Base-by-base conservation (phyloP, 2,329 filamentous ascomycete genomes). In the Fusarium temperatum region DNA sequence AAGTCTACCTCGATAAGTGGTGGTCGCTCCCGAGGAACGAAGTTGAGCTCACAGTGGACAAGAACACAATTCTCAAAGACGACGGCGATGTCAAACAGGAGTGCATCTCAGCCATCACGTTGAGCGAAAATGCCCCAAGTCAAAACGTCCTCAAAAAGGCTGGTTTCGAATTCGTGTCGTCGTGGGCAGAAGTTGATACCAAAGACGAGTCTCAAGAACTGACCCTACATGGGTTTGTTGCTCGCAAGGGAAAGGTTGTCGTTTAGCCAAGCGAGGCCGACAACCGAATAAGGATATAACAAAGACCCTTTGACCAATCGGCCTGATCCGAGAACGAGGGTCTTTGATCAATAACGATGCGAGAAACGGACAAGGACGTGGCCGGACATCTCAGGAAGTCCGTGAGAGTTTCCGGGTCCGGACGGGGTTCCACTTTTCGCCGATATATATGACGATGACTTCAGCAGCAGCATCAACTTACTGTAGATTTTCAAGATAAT, bases 91-190 rank as follows among this genome's bases (percentile, higher is more conserved):
- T 77, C 48, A 81, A 83, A 32, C 79, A 78, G 35, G 86, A 88
- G 78, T 75, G 80, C 53, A 68, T 90, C 48, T 76, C 82, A 24
- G 88, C 87, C 3, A 79, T 88, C 12, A 87, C 88, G 15, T 84
- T 87, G 42, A 79, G 79, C 2, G 77, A 79, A 18, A 91, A 93
- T 74, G 63, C 67, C 13, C 83, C 82, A 8, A 93, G 91, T 73
- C 85, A 86, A 66, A 84, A 84, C 7, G 87, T 93, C 13, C 73
- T 93, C 62, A 75, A 79, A 54, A 92, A 91, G 77, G 80, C 78
- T 20, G 90, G 90, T 2, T 90, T 92, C 71, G 81, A 81, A 73
- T 75, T 84, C 42, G 84, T 84, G 48, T 84, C 85, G 73, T 79
- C 73, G 32, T 87, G 83, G 81, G 64, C 71, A 11, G 79, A 82